A percentile compares a stretch with the other conserved stretches of the same genome.
phyloP scores from a whole-genome alignment of 139 green algal genomes.

The Auxenochlorella protothecoides region DNA sequence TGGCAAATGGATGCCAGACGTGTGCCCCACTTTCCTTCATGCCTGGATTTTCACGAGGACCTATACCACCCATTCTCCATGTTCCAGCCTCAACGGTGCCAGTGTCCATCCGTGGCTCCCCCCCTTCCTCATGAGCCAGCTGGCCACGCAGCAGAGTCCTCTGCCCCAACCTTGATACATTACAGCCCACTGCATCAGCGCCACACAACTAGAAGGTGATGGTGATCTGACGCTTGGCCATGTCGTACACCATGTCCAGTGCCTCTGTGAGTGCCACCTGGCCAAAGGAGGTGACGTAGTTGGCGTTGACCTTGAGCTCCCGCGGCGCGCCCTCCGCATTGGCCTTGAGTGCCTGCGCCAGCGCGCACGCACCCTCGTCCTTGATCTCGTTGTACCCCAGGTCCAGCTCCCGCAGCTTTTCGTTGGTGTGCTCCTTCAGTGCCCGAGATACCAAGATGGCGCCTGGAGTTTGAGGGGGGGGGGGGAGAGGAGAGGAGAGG shows the following conservation, averaged over 20 bases:
- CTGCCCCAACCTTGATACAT: no score
- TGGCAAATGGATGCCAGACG: no score
- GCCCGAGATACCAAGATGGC: constrained; percentile 30
- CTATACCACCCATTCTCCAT: no score
- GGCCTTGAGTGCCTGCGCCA: constrained; percentile 81
- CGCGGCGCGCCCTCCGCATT: constrained; percentile 69
- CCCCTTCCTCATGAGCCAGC: no score
- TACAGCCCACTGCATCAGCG: background rate
- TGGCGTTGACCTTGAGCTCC: constrained; percentile 82
- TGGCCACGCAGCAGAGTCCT: no score
- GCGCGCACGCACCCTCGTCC: constrained; percentile 89
- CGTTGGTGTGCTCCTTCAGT: constrained; percentile 61
- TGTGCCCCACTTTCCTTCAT: no score
- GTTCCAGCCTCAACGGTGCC: no score
- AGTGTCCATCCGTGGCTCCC: no score
- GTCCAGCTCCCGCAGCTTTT: constrained; percentile 76
- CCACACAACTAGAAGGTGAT: constrained; percentile 51
- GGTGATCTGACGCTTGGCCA: constrained; percentile 61
- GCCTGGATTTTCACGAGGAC: no score
- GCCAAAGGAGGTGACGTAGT: constrained; percentile 92
- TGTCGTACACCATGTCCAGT: constrained; percentile 90
- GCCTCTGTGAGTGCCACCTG: constrained; percentile 87
- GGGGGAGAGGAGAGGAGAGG: background rate
- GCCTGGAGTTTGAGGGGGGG: constrained; percentile 3
- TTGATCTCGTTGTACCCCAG: constrained; percentile 99